A percentile compares a stretch with the other conserved stretches of the same genome.
These are phyloP conservation scores for Takashimella tepidaria DNA, from an alignment of 1,284 basidiomycete genomes.

Conservation along the genomic window DNA sequence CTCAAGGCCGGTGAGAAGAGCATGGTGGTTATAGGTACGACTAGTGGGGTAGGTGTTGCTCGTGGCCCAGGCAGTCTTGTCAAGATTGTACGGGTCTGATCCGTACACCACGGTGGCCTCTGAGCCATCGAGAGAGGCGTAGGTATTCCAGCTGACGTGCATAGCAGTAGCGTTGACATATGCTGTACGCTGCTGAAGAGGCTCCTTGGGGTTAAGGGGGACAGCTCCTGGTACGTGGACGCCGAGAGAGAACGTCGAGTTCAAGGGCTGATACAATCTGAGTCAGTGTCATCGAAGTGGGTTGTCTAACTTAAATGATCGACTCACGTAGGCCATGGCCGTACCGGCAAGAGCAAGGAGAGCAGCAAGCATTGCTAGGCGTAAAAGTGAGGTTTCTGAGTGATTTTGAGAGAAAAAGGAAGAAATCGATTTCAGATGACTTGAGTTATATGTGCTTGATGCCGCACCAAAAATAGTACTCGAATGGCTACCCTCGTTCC, in stretches of 20 bases:
- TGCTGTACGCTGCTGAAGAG: neutral
- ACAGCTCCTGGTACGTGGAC: neutral
- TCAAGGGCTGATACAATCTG: neutral
- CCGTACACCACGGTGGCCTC: constrained; percentile 4
- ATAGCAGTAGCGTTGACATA: neutral
- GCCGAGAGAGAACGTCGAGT: neutral
- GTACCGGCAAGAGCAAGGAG: neutral
- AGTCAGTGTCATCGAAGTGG: neutral
- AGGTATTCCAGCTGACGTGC: neutral
- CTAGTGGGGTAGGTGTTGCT: constrained; percentile 17
- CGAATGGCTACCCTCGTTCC: too few relatives aligned
- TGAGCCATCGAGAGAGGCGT: neutral
- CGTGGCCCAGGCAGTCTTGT: neutral
- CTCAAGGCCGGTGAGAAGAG: constrained; percentile 12
- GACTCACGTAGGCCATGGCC: neutral
- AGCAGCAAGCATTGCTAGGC: neutral
- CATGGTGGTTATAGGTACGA: constrained; percentile 20
- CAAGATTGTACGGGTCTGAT: constrained; percentile 7
- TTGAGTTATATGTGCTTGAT: too few relatives aligned
- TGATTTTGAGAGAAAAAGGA: too few relatives aligned
- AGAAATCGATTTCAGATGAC: too few relatives aligned
- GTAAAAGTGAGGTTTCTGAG: too few relatives aligned
- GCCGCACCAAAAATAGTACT: too few relatives aligned
- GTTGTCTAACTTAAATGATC: too few relatives aligned
- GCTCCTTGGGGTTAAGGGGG: neutral